A percentile compares a stretch with the other conserved stretches of the same genome.
Evolutionary conservation across 2,329 filamentous ascomycete genomes (phyloP).

Genomic region (Colletotrichum liaoningense): DNA sequence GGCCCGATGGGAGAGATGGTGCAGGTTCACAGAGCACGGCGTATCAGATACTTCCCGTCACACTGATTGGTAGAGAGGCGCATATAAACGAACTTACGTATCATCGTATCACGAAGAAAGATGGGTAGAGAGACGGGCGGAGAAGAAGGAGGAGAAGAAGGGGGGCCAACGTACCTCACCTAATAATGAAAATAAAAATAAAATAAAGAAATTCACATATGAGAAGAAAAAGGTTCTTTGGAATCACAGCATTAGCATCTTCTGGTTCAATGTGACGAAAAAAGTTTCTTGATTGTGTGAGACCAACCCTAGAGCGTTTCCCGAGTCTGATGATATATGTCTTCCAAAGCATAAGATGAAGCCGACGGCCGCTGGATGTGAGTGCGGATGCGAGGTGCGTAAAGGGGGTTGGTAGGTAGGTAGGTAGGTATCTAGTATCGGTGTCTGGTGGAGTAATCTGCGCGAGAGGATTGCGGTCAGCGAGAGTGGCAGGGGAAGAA

Average conservation of each 20-base stretch:
- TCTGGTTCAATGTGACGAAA: constrained; percentile 12
- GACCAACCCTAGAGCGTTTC: constrained; percentile 41
- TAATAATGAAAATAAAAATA: constrained; percentile 22
- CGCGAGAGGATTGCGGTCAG: neutral
- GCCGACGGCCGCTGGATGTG: neutral
- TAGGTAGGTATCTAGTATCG: constrained; percentile 44
- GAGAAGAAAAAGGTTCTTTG: neutral
- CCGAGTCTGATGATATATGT: neutral
- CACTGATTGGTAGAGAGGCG: constrained; percentile 9
- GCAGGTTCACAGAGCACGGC: neutral
- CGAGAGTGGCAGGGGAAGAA: too few species aligned
- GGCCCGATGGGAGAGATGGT: neutral
- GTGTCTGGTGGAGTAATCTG: constrained; percentile 49
- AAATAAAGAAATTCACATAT: constrained; percentile 10
- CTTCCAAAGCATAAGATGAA: neutral
- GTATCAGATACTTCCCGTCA: neutral
- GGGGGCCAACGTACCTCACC: constrained; percentile 14
- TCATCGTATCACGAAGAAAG: constrained; percentile 27
- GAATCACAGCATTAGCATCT: constrained; percentile 31
- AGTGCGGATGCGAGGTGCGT: neutral
- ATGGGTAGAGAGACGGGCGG: constrained; percentile 13
- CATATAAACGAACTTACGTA: constrained; percentile 28
- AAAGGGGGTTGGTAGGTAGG: too few species aligned
- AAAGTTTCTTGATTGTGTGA: constrained; percentile 37
- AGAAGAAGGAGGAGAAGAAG: constrained; percentile 12